These are phyloP conservation scores for Schizothecium vesticola DNA, from an alignment of 495 filamentous ascomycete genomes.

Conservation along the genomic window DNA sequence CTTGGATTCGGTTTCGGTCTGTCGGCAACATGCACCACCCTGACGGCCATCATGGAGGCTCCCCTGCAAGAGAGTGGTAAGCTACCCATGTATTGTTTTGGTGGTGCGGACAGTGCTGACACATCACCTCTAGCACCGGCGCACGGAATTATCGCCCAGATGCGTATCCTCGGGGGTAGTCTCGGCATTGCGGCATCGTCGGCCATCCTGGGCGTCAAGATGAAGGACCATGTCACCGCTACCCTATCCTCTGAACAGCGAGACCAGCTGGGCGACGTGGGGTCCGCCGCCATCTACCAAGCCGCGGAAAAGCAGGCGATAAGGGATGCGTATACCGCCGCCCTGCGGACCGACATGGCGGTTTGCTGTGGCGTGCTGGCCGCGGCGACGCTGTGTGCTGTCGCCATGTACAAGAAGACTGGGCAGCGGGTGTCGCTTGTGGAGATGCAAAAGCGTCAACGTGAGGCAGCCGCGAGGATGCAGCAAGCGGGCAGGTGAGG, in stretches of 20 bases:
- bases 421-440: constrained; percentile 16
- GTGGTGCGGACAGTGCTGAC: background rate
- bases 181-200: constrained; percentile 49
- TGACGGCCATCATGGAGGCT: constrained; percentile 30
- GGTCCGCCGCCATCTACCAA: background rate
- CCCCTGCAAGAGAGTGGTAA: constrained; percentile 35
- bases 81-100: constrained; percentile 4
- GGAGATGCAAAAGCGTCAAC: constrained; percentile 22
- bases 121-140: constrained; percentile 33
- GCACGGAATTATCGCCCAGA: constrained; percentile 47
- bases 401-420: constrained; percentile 25
- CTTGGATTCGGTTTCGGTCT: constrained; percentile 45
- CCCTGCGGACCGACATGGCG: constrained; percentile 38
- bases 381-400: constrained; percentile 25
- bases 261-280: constrained; percentile 14
- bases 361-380: constrained; percentile 31
- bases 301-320: constrained; percentile 16
- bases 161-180: constrained; percentile 48
- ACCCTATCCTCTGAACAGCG: constrained; percentile 19
- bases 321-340: constrained; percentile 30
- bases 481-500: background rate
- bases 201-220: constrained; percentile 34
- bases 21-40: constrained; percentile 34
- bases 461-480: constrained; percentile 15
- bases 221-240: constrained; percentile 9